Percentiles rank a stretch among this genome's conserved stretches.
Conservation (phyloP, 306 rosid species). For the Sphenostylis stenocarpa region DNA sequence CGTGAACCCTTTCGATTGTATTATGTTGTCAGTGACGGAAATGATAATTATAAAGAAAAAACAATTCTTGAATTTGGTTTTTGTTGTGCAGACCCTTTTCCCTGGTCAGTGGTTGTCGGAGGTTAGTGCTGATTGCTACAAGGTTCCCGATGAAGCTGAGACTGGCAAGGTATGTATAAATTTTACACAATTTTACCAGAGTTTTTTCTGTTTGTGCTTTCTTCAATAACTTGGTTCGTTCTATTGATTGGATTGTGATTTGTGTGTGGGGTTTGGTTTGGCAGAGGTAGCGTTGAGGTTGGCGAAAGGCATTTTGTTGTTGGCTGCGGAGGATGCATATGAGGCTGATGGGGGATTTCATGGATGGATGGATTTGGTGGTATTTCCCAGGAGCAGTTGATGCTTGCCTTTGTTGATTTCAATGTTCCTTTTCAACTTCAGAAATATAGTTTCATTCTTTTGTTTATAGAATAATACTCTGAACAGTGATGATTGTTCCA, state of each 20-base stretch:
- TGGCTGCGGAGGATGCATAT: background rate
- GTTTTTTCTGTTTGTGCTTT: too few relatives aligned
- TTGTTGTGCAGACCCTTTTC: slow-evolving; percentile 46
- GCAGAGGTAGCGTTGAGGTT: slow-evolving; percentile 55
- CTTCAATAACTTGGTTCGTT: background rate
- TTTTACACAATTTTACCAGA: background rate
- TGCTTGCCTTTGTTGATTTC: slow-evolving; percentile 38
- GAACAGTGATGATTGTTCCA: slow-evolving; percentile 7
- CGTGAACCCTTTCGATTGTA: background rate
- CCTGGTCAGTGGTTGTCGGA: slow-evolving; percentile 84
- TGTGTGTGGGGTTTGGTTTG: background rate
- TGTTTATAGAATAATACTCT: slow-evolving; percentile 50
- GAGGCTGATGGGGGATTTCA: background rate
- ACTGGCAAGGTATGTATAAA: slow-evolving; percentile 62
- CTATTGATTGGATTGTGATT: slow-evolving; percentile 15
- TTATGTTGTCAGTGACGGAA: background rate
- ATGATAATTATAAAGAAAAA: background rate
- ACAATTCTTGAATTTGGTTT: background rate
- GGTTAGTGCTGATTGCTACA: slow-evolving; percentile 67
- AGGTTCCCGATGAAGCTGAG: slow-evolving; percentile 54
- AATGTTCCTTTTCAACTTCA: slow-evolving; percentile 42
- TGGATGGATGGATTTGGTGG: background rate
- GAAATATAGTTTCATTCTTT: slow-evolving; percentile 47
- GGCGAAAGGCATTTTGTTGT: slow-evolving; percentile 18
- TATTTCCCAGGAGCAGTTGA: slow-evolving; percentile 34